phyloP scores from a whole-genome alignment of 176 grass and related monocot species.

The Zizania latifolia region DNA sequence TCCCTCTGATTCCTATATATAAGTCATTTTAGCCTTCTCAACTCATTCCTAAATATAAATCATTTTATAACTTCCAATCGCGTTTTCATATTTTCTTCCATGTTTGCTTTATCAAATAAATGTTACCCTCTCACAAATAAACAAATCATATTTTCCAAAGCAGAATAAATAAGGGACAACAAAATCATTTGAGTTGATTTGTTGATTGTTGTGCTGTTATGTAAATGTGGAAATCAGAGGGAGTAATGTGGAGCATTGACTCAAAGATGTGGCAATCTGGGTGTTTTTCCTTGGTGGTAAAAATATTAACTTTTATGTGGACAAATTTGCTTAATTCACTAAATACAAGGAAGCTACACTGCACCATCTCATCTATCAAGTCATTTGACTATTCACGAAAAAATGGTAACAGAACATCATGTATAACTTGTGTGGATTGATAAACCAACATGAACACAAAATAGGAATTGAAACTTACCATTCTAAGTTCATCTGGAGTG shows the following conservation, averaged over 20 bases:
- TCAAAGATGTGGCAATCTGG: not conserved
- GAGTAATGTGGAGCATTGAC: not conserved
- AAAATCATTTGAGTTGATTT: too few species aligned
- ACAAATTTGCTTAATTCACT: not conserved
- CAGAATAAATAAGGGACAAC: too few species aligned
- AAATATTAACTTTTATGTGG: not conserved
- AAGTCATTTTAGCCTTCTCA: too few species aligned
- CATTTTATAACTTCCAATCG: too few species aligned
- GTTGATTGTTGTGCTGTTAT: too few species aligned
- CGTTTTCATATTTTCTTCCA: too few species aligned
- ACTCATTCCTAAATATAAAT: too few species aligned
- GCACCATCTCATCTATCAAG: not conserved
- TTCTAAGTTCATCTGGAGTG: constrained; percentile 95
- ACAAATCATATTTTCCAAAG: too few species aligned
- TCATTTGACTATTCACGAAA: not conserved
- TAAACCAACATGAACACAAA: constrained; percentile 11
- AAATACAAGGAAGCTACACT: not conserved
- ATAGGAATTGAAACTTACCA: constrained; percentile 54
- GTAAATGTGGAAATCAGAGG: too few species aligned
- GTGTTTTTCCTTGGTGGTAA: not conserved
- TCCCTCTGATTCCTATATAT: too few species aligned
- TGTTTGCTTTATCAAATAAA: too few species aligned
- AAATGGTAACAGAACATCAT: not conserved
- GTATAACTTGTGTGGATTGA: not conserved
- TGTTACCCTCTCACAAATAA: too few species aligned